Evolutionary conservation across 2,329 filamentous ascomycete species (phyloP).

Genomic region (Xylaria digitata): DNA sequence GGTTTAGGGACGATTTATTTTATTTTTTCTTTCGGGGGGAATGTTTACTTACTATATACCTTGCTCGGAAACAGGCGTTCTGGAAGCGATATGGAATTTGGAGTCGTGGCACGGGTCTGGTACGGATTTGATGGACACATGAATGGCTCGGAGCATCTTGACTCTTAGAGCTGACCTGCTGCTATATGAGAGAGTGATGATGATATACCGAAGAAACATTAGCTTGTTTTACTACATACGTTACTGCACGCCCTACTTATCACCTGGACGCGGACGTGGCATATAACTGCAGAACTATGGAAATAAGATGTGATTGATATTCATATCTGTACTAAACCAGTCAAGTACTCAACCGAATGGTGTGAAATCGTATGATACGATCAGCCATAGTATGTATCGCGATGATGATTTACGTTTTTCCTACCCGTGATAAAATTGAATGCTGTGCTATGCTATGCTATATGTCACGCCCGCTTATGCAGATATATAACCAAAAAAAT

Average conservation of each 20-base stretch:
- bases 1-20: not conserved
- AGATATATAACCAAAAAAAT: not conserved
- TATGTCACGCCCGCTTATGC: conserved; percentile 8
- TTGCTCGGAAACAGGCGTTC: not conserved
- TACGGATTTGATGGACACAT: not conserved
- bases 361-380: no score
- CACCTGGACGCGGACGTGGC: no score
- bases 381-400: no score
- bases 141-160: not conserved
- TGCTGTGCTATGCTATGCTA: conserved; percentile 2
- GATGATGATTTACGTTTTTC: not conserved
- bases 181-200: no score
- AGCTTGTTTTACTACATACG: no score
- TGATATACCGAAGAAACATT: no score
- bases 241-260: no score
- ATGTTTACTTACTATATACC: conserved; percentile 1
- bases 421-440: not conserved
- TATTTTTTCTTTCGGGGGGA: not conserved
- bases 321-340: no score
- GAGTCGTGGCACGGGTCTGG: not conserved
- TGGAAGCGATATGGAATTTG: not conserved
- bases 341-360: no score
- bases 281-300: no score
- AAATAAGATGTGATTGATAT: no score
- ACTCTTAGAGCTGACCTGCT: not conserved